A percentile compares a stretch with the other conserved stretches of the same genome.
Conservation (phyloP, 225 moss, liverwort and hornwort genomes). For the Asterella californica region DNA sequence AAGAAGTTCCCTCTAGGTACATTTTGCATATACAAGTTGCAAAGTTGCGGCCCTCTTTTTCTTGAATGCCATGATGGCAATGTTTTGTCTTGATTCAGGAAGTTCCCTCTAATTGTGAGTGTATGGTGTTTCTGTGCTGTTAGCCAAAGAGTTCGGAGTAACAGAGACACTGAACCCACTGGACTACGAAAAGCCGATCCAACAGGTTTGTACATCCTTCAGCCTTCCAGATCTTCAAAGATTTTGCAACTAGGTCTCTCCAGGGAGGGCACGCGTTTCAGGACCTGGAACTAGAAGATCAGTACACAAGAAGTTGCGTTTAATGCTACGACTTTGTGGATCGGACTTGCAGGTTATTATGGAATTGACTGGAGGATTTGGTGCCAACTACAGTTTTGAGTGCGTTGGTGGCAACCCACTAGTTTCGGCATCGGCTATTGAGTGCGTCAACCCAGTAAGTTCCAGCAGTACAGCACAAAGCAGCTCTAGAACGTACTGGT, state of each 20-base stretch:
- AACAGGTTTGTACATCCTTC: conserved; percentile 51
- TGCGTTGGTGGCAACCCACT: conserved; percentile 55
- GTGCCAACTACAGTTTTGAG: conserved; percentile 79
- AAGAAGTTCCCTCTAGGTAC: conserved; percentile 56
- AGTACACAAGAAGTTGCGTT: no score
- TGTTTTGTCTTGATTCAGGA: neutral
- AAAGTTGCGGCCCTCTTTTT: neutral
- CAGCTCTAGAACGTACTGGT: no score
- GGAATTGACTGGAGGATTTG: conserved; percentile 54
- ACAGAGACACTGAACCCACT: conserved; percentile 69
- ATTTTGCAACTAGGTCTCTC: no score
- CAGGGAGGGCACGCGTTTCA: no score
- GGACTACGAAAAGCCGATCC: conserved; percentile 56
- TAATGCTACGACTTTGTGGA: neutral
- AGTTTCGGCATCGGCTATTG: conserved; percentile 62
- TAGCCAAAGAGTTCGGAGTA: conserved; percentile 68
- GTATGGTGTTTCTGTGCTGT: neutral
- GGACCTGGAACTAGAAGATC: no score
- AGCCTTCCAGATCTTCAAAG: neutral
- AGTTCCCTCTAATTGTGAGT: neutral
- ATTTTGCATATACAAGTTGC: neutral
- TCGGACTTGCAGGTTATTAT: conserved; percentile 48
- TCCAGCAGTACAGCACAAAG: neutral
- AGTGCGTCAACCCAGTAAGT: conserved; percentile 54
- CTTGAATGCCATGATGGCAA: no score